phyloP scores from a whole-genome alignment of 2,329 filamentous ascomycete species.

The Diaporthe sp. region DNA sequence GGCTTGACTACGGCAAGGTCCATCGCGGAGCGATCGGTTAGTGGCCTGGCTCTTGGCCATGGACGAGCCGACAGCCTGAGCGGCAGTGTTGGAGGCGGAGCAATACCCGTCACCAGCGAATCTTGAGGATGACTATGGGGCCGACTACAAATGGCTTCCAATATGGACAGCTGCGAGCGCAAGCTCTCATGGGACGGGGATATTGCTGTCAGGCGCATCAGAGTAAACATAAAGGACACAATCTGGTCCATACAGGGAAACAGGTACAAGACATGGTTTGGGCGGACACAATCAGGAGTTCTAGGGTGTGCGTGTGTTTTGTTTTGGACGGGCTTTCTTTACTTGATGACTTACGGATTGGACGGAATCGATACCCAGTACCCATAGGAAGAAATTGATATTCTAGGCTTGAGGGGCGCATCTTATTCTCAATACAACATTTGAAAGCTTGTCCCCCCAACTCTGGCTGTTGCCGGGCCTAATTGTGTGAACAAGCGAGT shows the following conservation, averaged over 20 bases:
- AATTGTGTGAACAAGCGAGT: neutral
- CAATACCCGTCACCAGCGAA: conserved; percentile 72
- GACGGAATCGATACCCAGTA: conserved; percentile 42
- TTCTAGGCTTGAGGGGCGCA: neutral
- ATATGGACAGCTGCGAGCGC: neutral
- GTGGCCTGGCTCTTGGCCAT: conserved; percentile 79
- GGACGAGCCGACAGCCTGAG: conserved; percentile 85
- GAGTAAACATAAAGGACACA: neutral
- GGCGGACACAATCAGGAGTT: conserved; percentile 21
- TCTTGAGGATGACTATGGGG: conserved; percentile 32
- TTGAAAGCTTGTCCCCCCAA: conserved; percentile 11
- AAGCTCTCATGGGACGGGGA: neutral
- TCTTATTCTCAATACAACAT: conserved; percentile 8
- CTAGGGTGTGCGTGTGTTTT: neutral
- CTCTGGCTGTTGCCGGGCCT: neutral
- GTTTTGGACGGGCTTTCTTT: conserved; percentile 5
- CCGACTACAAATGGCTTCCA: conserved; percentile 3
- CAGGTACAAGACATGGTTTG: conserved; percentile 9
- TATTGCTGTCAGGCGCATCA: conserved; percentile 18
- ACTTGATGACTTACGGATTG: conserved; percentile 41
- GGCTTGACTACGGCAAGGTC: conserved; percentile 67
- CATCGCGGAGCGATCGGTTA: conserved; percentile 61
- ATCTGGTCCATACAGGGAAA: neutral
- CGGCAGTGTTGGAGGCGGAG: conserved; percentile 76
- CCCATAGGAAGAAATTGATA: conserved; percentile 36